Evolutionary conservation across 371 early-diverging fungal genomes (phyloP).

Genomic region (Lichtheimia ramosa): DNA sequence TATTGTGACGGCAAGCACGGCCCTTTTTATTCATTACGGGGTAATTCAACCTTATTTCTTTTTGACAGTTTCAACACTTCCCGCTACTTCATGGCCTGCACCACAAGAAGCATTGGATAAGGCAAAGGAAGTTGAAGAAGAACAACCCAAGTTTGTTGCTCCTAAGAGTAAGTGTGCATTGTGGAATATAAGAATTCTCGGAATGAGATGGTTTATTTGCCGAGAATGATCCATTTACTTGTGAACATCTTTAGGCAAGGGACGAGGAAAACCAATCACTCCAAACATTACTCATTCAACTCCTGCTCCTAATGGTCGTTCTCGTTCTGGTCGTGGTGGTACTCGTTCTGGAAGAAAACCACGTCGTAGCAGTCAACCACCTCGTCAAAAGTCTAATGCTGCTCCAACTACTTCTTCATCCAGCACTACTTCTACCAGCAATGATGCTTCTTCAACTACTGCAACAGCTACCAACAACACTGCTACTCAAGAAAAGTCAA

Average conservation of each 20-base stretch:
- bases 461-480: background rate
- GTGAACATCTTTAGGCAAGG: constrained; percentile 35
- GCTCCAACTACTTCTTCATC: background rate
- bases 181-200: constrained; percentile 5
- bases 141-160: constrained; percentile 39
- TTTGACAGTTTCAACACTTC: background rate
- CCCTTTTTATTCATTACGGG: too few relatives aligned
- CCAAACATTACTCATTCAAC: constrained; percentile 64
- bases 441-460: background rate
- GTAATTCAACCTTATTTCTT: background rate
- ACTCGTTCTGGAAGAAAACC: constrained; percentile 14
- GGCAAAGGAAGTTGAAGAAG: constrained; percentile 27
- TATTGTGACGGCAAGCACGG: too few relatives aligned
- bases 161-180: constrained; percentile 26
- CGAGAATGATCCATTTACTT: background rate
- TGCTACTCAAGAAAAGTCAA: background rate
- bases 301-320: constrained; percentile 33
- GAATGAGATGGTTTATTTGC: background rate
- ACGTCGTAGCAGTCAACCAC: constrained; percentile 20
- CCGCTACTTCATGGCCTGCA: constrained; percentile 45
- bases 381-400: constrained; percentile 8
- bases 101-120: constrained; percentile 40
- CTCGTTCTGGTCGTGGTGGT: constrained; percentile 19
- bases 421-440: constrained; percentile 4
- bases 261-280: constrained; percentile 62